A percentile compares a stretch with the other conserved stretches of the same genome.
Evolutionary conservation across 73 alveolate species (phyloP).

Genomic region (Durusdinium trenchii): DNA sequence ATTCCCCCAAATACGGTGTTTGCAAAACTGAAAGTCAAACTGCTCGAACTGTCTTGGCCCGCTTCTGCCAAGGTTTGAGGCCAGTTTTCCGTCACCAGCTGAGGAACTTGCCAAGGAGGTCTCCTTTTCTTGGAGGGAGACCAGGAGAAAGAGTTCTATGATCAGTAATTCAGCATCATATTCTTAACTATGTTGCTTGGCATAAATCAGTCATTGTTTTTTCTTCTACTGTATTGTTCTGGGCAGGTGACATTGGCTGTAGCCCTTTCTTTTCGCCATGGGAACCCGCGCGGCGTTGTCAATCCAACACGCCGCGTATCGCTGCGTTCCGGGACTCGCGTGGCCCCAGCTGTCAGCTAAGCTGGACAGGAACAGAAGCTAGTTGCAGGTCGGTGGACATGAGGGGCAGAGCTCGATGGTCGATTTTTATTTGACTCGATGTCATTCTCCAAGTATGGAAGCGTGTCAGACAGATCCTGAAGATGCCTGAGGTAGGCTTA

Average conservation of each 20-base stretch:
- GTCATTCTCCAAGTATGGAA: no score
- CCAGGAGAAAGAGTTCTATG: not conserved
- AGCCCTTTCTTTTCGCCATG: conserved; percentile 47
- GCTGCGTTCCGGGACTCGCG: not conserved
- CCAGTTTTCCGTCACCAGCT: conserved; percentile 50
- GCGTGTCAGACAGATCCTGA: no score
- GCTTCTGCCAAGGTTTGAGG: conserved; percentile 40
- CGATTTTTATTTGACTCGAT: no score
- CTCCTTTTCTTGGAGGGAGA: not conserved
- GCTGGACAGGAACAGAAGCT: conserved; percentile 59
- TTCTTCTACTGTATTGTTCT: no score
- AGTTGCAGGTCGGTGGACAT: no score
- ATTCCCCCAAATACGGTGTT: no score
- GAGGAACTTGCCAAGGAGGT: not conserved
- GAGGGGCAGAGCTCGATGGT: no score
- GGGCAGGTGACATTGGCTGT: conserved; percentile 60
- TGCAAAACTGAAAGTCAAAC: no score
- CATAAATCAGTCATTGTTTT: not conserved
- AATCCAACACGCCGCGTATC: no score
- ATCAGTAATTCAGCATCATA: not conserved
- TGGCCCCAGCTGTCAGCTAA: conserved; percentile 55
- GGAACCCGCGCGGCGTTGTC: conserved; percentile 32
- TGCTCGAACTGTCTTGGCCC: no score
- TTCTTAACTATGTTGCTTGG: not conserved
- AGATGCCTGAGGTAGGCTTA: no score